Conservation (phyloP, 805 yeast species). For the Lachancea waltii region DNA sequence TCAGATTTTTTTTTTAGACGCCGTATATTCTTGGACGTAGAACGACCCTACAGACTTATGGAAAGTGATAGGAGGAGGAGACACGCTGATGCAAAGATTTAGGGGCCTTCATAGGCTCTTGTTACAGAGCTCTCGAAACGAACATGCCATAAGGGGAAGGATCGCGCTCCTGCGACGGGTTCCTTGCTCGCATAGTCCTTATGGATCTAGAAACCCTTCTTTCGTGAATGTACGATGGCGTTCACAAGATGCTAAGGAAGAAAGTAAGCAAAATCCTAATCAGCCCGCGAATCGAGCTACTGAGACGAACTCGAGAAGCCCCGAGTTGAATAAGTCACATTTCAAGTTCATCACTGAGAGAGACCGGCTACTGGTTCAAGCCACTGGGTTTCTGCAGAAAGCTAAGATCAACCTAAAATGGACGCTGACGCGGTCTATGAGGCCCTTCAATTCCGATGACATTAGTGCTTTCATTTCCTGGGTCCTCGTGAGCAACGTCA, state of each 20-base stretch:
- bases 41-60: too few species aligned
- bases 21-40: too few species aligned
- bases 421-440: conserved; percentile 63
- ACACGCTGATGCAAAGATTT: too few species aligned
- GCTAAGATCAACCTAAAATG: conserved; percentile 54
- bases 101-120: too few species aligned
- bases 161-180: too few species aligned
- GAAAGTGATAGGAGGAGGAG: too few species aligned
- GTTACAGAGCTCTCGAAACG: too few species aligned
- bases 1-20: too few species aligned
- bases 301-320: too few species aligned
- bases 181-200: too few species aligned
- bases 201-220: too few species aligned
- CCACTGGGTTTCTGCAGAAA: conserved; percentile 37
- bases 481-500: conserved; percentile 81
- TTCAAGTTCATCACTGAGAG: conserved; percentile 24
- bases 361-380: conserved; percentile 34
- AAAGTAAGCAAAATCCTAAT: background rate
- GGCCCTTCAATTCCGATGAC: conserved; percentile 91
- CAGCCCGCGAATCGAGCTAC: background rate
- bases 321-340: conserved; percentile 1
- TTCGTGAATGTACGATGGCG: conserved; percentile 6
- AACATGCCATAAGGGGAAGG: too few species aligned
- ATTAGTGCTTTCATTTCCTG: conserved; percentile 85
- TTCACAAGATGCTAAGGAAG: background rate